Conservation (phyloP, 2,329 filamentous ascomycete species). For the Aspergillus sp. region DNA sequence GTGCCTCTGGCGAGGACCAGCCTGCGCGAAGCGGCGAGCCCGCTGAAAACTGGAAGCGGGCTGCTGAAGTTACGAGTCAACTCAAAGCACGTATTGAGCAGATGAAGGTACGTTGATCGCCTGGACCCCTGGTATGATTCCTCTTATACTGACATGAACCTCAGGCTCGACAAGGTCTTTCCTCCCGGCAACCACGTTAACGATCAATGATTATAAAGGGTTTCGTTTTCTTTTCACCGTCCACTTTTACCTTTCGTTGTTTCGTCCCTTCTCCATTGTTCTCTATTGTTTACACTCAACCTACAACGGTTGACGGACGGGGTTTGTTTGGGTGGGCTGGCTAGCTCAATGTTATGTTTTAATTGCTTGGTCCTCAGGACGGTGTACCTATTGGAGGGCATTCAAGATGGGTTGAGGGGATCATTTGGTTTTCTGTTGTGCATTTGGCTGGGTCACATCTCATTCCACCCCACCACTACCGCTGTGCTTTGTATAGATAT, state of each 20-base stretch:
- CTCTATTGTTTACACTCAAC: slow-evolving; percentile 5
- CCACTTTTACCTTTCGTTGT: slow-evolving; percentile 9
- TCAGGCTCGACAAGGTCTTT: slow-evolving; percentile 46
- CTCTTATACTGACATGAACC: slow-evolving; percentile 10
- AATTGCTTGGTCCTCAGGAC: neutral
- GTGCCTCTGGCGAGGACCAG: slow-evolving; percentile 35
- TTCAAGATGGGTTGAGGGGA: neutral
- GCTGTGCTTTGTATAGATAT: neutral
- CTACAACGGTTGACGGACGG: slow-evolving; percentile 4
- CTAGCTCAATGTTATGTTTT: slow-evolving; percentile 7
- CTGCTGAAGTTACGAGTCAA: slow-evolving; percentile 96
- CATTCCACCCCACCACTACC: neutral
- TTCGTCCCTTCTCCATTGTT: slow-evolving; percentile 7
- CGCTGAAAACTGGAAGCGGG: slow-evolving; percentile 93
- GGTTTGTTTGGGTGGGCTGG: slow-evolving; percentile 11
- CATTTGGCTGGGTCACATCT: neutral
- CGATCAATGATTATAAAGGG: slow-evolving; percentile 24
- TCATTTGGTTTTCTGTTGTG: neutral
- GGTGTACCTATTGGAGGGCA: neutral
- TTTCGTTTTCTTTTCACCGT: neutral
- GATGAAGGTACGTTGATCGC: slow-evolving; percentile 70
- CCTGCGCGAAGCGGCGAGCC: slow-evolving; percentile 49
- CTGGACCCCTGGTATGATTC: neutral
- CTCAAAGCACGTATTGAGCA: slow-evolving; percentile 96
- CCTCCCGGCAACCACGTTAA: slow-evolving; percentile 40